phyloP scores from a whole-genome alignment of 805 yeast species.

The Candida mattraensis region DNA sequence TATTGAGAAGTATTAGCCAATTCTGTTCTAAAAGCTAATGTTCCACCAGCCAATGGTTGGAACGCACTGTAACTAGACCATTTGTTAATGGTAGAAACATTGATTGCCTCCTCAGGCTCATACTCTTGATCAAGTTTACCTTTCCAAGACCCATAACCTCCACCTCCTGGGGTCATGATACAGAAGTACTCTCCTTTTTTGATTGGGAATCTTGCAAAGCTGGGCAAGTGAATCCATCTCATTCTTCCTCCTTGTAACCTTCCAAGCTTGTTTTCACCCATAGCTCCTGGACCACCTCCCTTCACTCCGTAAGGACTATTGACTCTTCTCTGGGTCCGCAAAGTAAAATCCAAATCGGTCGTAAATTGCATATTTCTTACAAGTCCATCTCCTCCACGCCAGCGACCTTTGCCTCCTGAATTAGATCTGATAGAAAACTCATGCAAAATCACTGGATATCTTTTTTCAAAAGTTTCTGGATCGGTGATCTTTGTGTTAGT shows the following conservation, averaged over 20 bases:
- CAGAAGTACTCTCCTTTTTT: conserved; percentile 38
- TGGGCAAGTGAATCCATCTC: conserved; percentile 35
- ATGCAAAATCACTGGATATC: conserved; percentile 49
- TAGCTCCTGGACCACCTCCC: conserved; percentile 51
- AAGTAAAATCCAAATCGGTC: conserved; percentile 40
- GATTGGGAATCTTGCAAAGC: conserved; percentile 40
- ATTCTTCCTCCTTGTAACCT: conserved; percentile 28
- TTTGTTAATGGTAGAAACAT: not conserved
- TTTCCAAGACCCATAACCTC: too few species aligned
- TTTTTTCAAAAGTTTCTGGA: conserved; percentile 49
- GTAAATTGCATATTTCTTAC: conserved; percentile 49
- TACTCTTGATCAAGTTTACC: conserved; percentile 21
- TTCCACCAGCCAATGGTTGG: conserved; percentile 25
- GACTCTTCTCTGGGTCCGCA: conserved; percentile 51
- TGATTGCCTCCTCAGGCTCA: not conserved
- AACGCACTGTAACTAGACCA: too few species aligned
- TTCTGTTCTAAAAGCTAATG: conserved; percentile 16
- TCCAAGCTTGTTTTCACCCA: conserved; percentile 42
- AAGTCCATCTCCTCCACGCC: conserved; percentile 52
- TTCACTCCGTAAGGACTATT: conserved; percentile 53
- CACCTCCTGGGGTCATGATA: conserved; percentile 43
- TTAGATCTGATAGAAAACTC: conserved; percentile 44
- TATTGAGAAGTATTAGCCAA: conserved; percentile 23
- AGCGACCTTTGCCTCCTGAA: conserved; percentile 50
- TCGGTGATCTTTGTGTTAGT: conserved; percentile 42